Base-by-base conservation (phyloP, 2,329 filamentous ascomycete genomes). In the Monilinia polystroma region DNA sequence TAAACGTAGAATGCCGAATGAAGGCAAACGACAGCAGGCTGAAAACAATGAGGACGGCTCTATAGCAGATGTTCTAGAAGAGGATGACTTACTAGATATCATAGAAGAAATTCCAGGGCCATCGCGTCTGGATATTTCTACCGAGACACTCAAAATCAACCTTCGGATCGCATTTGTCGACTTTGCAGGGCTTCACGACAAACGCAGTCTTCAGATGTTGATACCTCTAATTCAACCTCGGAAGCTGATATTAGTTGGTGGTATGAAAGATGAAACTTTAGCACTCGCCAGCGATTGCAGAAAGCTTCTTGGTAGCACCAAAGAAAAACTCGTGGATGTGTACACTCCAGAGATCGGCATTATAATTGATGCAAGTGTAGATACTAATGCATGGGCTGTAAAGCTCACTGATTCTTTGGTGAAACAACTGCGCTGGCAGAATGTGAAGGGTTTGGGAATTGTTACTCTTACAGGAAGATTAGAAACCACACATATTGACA, bases 311-410 rank as follows among this genome's bases (percentile, higher is more conserved):
- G 80, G 78, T 16, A 80, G 81, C 16, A 75, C 78, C 1, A 79
- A 77, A 7, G 80, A 80, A 53, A 81, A 83, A 49, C 84, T 70
- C 5, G 67, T 87, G 47, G 88, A 93, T 70, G 91, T 99, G 6
- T 94, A 94, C 76, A 93, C 92, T 0, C 95, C 95, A 1, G 78
- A 81, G 12, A 81, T 91, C n/a, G 93, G 93, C 32, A 81, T 84
- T 45, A 81, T 83, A 18, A 84, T 99, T 53, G 89, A 99, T 77
- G 95, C 94, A 16, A 97, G 93, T 75, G 94, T 98, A 53, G 95
- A 99, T 76, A 98, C 94, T 6, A 97, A 98, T 76, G 93, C 95
- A 4, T 99, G 96, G 95, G 89, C 91, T 32, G 91, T 99, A 68
- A 96, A 93, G 78, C 84, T 99, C 23, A 93, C 92, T 59, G 91